Conservation (phyloP, 2,329 filamentous ascomycete species). For the Aspergillus tamarii region DNA sequence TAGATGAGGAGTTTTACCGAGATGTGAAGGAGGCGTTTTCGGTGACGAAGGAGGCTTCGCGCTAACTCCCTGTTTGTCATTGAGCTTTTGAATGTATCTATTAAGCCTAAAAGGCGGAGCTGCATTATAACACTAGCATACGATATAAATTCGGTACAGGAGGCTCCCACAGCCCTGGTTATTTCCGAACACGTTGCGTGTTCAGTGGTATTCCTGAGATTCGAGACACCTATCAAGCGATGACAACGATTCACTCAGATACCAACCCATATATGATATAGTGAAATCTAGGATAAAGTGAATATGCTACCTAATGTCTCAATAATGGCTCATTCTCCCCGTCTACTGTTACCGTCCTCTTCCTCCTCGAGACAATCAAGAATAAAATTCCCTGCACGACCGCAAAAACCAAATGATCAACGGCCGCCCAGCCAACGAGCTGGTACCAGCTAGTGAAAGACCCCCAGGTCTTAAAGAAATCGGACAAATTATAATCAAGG, state of each 20-base stretch:
- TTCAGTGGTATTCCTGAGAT: no score
- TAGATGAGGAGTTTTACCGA: background rate
- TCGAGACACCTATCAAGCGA: no score
- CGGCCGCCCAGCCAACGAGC: background rate
- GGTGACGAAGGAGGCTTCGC: background rate
- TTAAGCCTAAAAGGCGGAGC: background rate
- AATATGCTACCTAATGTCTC: background rate
- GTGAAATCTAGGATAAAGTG: background rate
- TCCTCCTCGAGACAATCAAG: background rate
- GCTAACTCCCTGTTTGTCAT: background rate
- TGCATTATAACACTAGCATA: no score
- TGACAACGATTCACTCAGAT: background rate
- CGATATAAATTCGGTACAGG: no score
- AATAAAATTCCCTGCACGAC: background rate
- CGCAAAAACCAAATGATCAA: background rate
- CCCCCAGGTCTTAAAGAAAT: background rate
- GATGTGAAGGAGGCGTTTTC: background rate
- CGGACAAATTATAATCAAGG: background rate
- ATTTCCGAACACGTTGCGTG: no score
- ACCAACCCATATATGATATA: background rate
- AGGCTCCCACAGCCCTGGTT: no score
- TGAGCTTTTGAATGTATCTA: fast-evolving
- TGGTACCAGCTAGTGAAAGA: background rate
- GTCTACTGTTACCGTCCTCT: background rate
- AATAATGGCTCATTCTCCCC: background rate